Percentiles rank a stretch among this genome's conserved stretches.
These are phyloP conservation scores for Blastobotrys buckinghamii DNA, from an alignment of 1,139 yeast genomes.

Conservation along the genomic window DNA sequence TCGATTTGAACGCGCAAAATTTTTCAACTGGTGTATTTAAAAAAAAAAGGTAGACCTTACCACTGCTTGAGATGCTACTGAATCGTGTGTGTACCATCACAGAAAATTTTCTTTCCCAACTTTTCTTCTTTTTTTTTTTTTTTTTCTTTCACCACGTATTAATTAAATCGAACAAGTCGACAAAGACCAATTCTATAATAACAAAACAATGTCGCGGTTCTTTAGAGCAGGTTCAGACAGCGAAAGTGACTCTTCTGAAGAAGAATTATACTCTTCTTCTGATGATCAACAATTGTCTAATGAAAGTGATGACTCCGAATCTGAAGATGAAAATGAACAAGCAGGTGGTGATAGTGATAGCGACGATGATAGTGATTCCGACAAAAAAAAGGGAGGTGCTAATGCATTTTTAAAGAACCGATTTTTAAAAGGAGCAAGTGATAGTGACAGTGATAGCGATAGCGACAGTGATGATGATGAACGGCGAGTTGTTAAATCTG, in stretches of 20 bases:
- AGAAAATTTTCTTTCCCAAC: not conserved
- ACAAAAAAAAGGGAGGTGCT: conserved; percentile 38
- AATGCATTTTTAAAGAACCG: conserved; percentile 55
- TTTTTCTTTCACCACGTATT: not conserved
- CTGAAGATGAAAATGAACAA: conserved; percentile 27
- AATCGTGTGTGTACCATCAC: too few species aligned
- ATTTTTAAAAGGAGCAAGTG: conserved; percentile 42
- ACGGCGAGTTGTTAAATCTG: conserved; percentile 83
- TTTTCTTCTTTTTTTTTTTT: not conserved
- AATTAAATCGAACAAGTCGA: too few species aligned
- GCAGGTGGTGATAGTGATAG: conserved; percentile 32
- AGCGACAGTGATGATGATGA: conserved; percentile 50
- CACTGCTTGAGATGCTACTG: too few species aligned
- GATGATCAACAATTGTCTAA: conserved; percentile 43
- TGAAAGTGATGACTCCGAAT: conserved; percentile 29
- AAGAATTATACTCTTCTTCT: conserved; percentile 64
- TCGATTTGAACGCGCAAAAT: too few species aligned
- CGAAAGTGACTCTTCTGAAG: conserved; percentile 70
- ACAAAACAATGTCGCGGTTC: conserved; percentile 63
- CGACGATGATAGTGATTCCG: conserved; percentile 42
- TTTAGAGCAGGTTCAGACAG: conserved; percentile 50
- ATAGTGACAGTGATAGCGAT: conserved; percentile 41
- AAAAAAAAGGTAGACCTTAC: too few species aligned
- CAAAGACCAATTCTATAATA: not conserved
- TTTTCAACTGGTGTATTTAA: too few species aligned